Base-by-base conservation (phyloP, 2,329 filamentous ascomycete species). In the Fusarium floridanum region DNA sequence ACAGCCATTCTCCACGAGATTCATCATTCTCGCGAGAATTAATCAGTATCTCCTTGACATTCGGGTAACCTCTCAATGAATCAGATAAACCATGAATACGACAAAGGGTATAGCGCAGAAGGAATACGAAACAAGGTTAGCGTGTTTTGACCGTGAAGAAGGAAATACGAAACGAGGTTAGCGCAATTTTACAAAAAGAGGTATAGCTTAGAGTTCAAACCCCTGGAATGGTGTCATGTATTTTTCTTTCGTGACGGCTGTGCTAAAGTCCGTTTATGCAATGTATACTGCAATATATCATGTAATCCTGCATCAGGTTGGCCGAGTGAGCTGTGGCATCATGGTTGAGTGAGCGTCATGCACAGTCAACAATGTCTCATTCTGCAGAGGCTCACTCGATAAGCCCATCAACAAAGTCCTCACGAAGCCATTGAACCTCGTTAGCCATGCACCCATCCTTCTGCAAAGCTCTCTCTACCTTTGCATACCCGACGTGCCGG, bases 161-260 rank as follows among this genome's bases (percentile, higher is more conserved):
- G 14, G 14, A 22, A 29, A 66, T 71, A 72, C 67, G 68, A 70
- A 60, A 32, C 6, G 8, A n/a, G 70, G 67, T 71, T 65, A 65
- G 12, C 14, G 20, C 14, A 2, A 1, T 17, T 17, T 17, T 27
- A 24, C 53, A 36, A 57, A 57, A 57, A 36, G n/a, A 9, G 32
- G 53, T 17, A 36, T 57, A 57, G 48, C 11, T n/a, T 32, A n/a
- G 48, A 53, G 24, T 24, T 7, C 11, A 11, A 29, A 53, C 48
- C 48, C 48, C 24, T 53, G 48, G 48, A 53, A 53, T 53, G 48
- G 48, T 53, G 48, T 53, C 48, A 53, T 53, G 24, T 24, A 32
- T 53, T 48, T 22, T 53, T 32, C 29, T 32, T 32, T 32, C 29
- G 29, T 32, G 48, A 29, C 48, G 43, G 43, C 22, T 48, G 43